Conservation (phyloP, 2,329 filamentous ascomycete genomes). For the Fusarium subtropicale region DNA sequence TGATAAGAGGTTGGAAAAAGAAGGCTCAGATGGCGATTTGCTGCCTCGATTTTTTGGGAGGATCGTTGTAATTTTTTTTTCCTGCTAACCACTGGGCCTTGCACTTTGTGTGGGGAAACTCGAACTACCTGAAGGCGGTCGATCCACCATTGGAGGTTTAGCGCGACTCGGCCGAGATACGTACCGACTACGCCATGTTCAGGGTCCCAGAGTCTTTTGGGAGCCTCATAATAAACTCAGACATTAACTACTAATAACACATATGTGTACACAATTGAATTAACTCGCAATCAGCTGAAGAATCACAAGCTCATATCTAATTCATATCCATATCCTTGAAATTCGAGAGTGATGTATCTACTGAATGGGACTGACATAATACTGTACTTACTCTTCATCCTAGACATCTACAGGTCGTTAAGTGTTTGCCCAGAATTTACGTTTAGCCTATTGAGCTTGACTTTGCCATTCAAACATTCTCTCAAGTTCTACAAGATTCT, state of each 20-base stretch:
- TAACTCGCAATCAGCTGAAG: accelerated
- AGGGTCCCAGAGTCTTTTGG: constrained; percentile 17
- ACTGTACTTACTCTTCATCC: not conserved
- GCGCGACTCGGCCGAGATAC: constrained; percentile 6
- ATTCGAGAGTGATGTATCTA: not conserved
- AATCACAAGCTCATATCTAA: not conserved
- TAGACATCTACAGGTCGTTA: not conserved
- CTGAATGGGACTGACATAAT: not conserved
- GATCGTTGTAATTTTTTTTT: constrained; percentile 40
- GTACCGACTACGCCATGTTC: constrained; percentile 18
- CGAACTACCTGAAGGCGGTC: constrained; percentile 6
- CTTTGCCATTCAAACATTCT: not conserved
- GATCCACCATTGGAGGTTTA: constrained; percentile 36
- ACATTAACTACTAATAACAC: not conserved
- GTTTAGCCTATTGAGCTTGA: not conserved
- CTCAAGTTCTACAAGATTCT: not conserved
- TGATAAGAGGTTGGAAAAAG: constrained; percentile 38
- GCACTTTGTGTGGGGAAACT: constrained; percentile 36
- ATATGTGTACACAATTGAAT: not conserved
- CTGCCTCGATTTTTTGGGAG: constrained; percentile 33
- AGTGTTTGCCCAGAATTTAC: not conserved
- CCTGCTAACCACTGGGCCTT: constrained; percentile 18
- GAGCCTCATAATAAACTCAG: constrained; percentile 9
- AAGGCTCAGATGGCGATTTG: constrained; percentile 42
- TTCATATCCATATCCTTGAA: not conserved